A percentile compares a stretch with the other conserved stretches of the same genome.
Conservation (phyloP, 805 yeast species). For the Suhomyces sp. region DNA sequence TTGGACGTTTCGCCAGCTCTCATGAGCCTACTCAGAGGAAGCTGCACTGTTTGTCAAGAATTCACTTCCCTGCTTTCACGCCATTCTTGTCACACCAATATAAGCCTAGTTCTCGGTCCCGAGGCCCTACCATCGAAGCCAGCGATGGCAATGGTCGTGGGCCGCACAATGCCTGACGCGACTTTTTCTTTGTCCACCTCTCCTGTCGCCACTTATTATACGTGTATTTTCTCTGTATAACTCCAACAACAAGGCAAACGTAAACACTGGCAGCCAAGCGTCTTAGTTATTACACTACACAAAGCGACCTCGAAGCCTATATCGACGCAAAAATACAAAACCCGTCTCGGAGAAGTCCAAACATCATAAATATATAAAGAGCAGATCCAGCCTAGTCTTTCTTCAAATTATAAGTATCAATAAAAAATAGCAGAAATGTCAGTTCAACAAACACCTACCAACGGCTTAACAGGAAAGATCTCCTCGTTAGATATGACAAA, state of each 20-base stretch:
- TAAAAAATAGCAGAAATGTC: conserved; percentile 32
- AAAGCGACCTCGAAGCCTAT: not conserved
- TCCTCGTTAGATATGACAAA: conserved; percentile 36
- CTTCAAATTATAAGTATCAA: not conserved
- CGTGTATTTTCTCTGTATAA: not conserved
- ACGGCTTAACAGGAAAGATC: conserved; percentile 45
- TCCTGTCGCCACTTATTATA: not conserved
- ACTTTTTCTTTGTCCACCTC: not conserved
- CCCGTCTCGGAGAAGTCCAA: conserved; percentile 1
- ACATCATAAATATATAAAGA: not conserved
- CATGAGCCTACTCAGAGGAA: not conserved
- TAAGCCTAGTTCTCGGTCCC: not conserved
- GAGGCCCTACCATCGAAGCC: not conserved
- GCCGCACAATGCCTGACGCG: not conserved
- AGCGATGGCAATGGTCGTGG: not conserved
- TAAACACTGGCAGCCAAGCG: not conserved
- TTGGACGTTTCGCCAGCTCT: not conserved
- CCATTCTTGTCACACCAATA: not conserved
- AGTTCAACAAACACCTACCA: conserved; percentile 58
- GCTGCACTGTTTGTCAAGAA: not conserved
- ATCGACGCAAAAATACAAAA: not conserved
- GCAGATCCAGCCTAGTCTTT: not conserved
- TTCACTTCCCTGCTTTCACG: not conserved
- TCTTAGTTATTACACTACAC: not conserved
- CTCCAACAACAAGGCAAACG: not conserved